Evolutionary conservation across 352 stramenopile genomes (phyloP).

Genomic region (Phytophthora nicotianae): DNA sequence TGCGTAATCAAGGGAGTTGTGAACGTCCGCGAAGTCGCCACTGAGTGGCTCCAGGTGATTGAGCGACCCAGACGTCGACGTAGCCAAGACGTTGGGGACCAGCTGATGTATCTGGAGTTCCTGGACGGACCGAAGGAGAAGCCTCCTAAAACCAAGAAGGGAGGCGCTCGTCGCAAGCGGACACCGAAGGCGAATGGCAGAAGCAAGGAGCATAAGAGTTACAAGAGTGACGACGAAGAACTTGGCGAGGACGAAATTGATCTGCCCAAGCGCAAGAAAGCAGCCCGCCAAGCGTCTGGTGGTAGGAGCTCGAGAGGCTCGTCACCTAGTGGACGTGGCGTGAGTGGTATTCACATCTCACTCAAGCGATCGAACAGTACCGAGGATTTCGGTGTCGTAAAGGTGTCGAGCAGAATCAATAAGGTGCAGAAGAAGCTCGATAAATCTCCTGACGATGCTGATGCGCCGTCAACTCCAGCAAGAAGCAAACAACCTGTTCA

Average conservation of each 20-base stretch:
- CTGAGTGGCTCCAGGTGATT: slow-evolving; percentile 88
- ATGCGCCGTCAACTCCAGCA: slow-evolving; percentile 19
- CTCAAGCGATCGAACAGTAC: slow-evolving; percentile 33
- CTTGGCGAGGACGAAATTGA: slow-evolving; percentile 46
- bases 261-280: slow-evolving; percentile 45
- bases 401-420: slow-evolving; percentile 42
- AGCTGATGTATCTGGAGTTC: slow-evolving; percentile 89
- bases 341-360: slow-evolving; percentile 51
- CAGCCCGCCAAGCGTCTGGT: slow-evolving; percentile 35
- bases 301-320: slow-evolving; percentile 28
- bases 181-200: slow-evolving; percentile 43
- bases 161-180: slow-evolving; percentile 38
- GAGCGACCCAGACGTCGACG: slow-evolving; percentile 85
- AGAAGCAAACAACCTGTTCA: slow-evolving; percentile 18
- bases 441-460: slow-evolving; percentile 14
- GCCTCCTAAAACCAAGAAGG: slow-evolving; percentile 45
- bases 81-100: slow-evolving; percentile 83
- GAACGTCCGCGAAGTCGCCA: slow-evolving; percentile 76
- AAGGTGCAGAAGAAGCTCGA: slow-evolving; percentile 55
- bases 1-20: slow-evolving; percentile 73
- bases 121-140: slow-evolving; percentile 73
- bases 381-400: slow-evolving; percentile 42
- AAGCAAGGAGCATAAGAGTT: slow-evolving; percentile 41
- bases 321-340: slow-evolving; percentile 24
- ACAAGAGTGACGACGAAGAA: slow-evolving; percentile 62